Conservation (phyloP, 2,329 filamentous ascomycete genomes). For the Truncatella angustata region DNA sequence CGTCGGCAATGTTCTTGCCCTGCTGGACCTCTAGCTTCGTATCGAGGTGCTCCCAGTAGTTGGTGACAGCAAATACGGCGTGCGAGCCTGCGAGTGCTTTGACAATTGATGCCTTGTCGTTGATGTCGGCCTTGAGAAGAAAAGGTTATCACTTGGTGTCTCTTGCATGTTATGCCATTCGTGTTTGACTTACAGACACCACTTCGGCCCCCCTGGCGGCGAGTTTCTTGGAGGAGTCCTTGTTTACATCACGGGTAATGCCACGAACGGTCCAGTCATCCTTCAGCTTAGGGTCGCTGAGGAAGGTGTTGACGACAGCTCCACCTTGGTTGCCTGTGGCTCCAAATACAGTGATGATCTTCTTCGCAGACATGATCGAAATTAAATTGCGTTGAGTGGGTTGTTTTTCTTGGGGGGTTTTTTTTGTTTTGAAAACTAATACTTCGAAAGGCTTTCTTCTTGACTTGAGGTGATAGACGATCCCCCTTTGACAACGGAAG, state of each 20-base stretch:
- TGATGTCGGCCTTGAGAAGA: slow-evolving; percentile 42
- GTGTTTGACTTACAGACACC: slow-evolving; percentile 33
- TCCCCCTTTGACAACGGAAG: no score
- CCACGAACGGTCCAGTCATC: slow-evolving; percentile 51
- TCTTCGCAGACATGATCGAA: slow-evolving; percentile 31
- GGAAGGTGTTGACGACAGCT: slow-evolving; percentile 45
- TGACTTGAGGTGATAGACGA: no score
- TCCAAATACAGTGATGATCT: slow-evolving; percentile 55
- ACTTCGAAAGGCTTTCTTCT: no score
- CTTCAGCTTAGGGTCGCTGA: slow-evolving; percentile 38
- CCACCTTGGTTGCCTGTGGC: slow-evolving; percentile 61
- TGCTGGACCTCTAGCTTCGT: slow-evolving; percentile 41
- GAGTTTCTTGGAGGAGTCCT: slow-evolving; percentile 43
- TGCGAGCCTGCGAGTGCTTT: slow-evolving; percentile 43
- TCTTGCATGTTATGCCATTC: no score
- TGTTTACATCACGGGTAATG: slow-evolving; percentile 49
- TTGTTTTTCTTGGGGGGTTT: no score
- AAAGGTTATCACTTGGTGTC: no score
- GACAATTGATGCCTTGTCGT: slow-evolving; percentile 42
- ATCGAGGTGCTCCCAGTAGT: slow-evolving; percentile 46
- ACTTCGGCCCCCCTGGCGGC: slow-evolving; percentile 47
- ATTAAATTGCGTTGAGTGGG: no score
- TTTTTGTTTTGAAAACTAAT: no score
- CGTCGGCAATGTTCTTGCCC: slow-evolving; percentile 47
- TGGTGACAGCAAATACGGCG: slow-evolving; percentile 52